Evolutionary conservation across 768 basidiomycete species (phyloP).

Genomic region (Mycena pura): DNA sequence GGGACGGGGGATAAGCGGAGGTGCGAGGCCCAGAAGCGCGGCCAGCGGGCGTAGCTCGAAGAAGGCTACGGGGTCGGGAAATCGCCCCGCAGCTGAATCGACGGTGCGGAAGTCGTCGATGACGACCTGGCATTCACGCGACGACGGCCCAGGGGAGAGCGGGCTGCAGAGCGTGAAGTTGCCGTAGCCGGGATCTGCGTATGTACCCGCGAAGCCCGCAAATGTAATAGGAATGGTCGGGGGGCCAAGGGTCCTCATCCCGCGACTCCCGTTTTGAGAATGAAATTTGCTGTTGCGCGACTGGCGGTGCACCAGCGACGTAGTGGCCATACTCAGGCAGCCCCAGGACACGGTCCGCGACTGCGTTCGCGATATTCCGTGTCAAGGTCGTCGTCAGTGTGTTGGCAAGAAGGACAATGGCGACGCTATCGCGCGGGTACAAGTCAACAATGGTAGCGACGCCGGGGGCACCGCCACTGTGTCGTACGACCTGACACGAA

Average conservation of each 20-base stretch:
- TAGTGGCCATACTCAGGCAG: not conserved
- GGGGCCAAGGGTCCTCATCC: not conserved
- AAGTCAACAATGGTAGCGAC: conserved; percentile 38
- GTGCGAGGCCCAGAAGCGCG: conserved; percentile 45
- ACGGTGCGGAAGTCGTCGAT: conserved; percentile 35
- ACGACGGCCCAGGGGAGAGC: conserved; percentile 28
- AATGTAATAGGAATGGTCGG: no score
- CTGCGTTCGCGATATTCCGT: conserved; percentile 2
- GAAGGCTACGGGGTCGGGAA: conserved; percentile 21
- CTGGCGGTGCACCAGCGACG: not conserved
- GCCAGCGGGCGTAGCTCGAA: conserved; percentile 40
- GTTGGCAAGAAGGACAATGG: conserved; percentile 44
- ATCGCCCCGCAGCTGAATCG: conserved; percentile 20
- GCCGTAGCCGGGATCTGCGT: conserved; percentile 45
- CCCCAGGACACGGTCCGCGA: conserved; percentile 28
- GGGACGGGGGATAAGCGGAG: conserved; percentile 33
- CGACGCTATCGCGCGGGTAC: conserved; percentile 43
- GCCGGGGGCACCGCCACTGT: conserved; percentile 43
- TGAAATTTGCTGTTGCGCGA: not conserved
- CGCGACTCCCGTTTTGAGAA: no score
- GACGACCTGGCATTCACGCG: conserved; percentile 29
- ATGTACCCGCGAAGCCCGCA: conserved; percentile 43
- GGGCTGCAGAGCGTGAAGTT: conserved; percentile 44
- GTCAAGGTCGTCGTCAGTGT: conserved; percentile 23
- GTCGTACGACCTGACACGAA: conserved; percentile 38